A percentile compares a stretch with the other conserved stretches of the same genome.
phyloP scores from a whole-genome alignment of 768 basidiomycete species.

The Lactarius tabidus region DNA sequence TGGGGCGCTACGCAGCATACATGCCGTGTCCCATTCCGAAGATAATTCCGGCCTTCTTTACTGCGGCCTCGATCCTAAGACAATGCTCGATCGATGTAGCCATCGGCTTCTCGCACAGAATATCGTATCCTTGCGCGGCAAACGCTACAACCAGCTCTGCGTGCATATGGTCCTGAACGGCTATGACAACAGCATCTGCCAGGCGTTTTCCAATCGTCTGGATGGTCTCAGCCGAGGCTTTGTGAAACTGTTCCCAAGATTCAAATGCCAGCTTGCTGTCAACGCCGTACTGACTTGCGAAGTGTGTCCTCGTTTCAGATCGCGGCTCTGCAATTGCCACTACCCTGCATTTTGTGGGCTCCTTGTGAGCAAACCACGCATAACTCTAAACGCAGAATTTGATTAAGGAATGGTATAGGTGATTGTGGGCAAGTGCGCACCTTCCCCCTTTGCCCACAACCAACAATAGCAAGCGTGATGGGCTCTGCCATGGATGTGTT shows the following conservation, averaged over 20 bases:
- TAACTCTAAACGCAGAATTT: conserved; percentile 46
- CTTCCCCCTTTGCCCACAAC: conserved; percentile 80
- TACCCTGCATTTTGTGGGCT: conserved; percentile 65
- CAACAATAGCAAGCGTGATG: conserved; percentile 72
- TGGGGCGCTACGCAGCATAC: not conserved
- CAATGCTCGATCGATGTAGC: conserved; percentile 72
- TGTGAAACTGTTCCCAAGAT: conserved; percentile 66
- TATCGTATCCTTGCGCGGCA: conserved; percentile 78
- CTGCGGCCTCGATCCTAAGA: conserved; percentile 65
- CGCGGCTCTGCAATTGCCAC: conserved; percentile 86
- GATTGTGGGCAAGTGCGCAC: conserved; percentile 36
- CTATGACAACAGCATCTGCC: conserved; percentile 77
- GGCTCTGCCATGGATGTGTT: conserved; percentile 34
- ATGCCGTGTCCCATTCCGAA: conserved; percentile 87
- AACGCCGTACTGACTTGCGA: conserved; percentile 54
- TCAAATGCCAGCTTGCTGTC: conserved; percentile 67
- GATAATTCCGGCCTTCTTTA: conserved; percentile 65
- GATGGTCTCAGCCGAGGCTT: conserved; percentile 64
- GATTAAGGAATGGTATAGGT: not conserved
- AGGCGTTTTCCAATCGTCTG: conserved; percentile 61
- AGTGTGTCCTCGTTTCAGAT: conserved; percentile 53
- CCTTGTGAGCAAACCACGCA: conserved; percentile 52
- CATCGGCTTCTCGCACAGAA: conserved; percentile 93
- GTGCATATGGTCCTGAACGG: conserved; percentile 81
- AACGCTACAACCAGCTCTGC: conserved; percentile 69